Conservation (phyloP, 768 basidiomycete genomes). For the Coprinopsis cinerea region DNA sequence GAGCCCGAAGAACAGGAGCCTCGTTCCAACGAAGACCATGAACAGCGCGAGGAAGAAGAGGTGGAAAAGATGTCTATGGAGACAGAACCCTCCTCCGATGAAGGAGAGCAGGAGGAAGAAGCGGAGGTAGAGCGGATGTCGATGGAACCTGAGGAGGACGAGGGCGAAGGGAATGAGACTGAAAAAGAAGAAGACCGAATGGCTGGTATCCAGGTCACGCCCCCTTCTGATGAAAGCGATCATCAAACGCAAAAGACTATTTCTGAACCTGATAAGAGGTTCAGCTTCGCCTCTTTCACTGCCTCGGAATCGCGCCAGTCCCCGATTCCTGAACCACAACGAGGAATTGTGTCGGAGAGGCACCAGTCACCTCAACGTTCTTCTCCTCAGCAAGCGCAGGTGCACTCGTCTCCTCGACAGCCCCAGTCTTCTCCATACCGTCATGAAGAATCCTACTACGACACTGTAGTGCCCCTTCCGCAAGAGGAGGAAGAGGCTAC, state of each 20-base stretch:
- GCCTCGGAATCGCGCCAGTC: too few species aligned
- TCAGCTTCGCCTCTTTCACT: too few species aligned
- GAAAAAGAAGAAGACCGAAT: too few species aligned
- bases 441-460: background rate
- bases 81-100: constrained; percentile 15
- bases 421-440: background rate
- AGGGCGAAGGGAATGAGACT: constrained; percentile 7
- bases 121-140: constrained; percentile 3
- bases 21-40: constrained; percentile 16
- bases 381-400: background rate
- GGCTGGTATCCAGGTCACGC: too few species aligned
- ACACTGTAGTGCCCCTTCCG: background rate
- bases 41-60: constrained; percentile 24
- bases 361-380: too few species aligned
- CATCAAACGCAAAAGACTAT: too few species aligned
- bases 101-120: background rate
- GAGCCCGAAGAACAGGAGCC: constrained; percentile 12
- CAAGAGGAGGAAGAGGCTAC: constrained; percentile 14
- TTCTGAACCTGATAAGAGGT: too few species aligned
- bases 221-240: too few species aligned
- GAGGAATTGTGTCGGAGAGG: too few species aligned
- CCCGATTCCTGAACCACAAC: too few species aligned
- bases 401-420: background rate
- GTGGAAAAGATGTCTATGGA: constrained; percentile 22
- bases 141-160: constrained; percentile 1